A percentile compares a stretch with the other conserved stretches of the same genome.
Conservation (phyloP, 164 flowering plant species). For the Chloranthus sessilifolius region DNA sequence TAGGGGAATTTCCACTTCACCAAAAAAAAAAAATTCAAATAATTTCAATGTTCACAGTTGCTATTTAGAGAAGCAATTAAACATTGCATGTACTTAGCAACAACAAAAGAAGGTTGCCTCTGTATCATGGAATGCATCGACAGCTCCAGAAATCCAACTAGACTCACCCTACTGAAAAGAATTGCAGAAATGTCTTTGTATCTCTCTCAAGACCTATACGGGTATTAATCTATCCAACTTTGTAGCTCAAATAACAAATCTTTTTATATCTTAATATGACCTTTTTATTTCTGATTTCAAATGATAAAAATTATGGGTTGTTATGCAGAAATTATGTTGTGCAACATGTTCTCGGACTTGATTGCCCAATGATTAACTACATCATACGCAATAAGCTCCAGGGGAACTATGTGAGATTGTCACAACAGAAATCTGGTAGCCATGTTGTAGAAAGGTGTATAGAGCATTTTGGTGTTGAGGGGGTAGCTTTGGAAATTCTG, state of each 20-base stretch:
- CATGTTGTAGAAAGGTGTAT: constrained; percentile 3
- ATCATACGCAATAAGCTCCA: not conserved
- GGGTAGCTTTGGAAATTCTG: not conserved
- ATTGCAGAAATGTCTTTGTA: not conserved
- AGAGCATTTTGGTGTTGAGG: too few relatives aligned
- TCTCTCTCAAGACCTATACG: constrained; percentile 6
- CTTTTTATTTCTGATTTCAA: not conserved
- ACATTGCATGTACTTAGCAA: not conserved
- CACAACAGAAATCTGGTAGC: not conserved
- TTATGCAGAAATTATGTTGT: constrained; percentile 4
- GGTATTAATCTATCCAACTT: constrained; percentile 3
- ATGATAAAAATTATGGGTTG: not conserved
- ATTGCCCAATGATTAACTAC: too few relatives aligned
- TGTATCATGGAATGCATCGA: constrained; percentile 2
- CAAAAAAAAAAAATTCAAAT: too few relatives aligned
- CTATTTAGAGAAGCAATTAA: not conserved
- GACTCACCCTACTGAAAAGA: not conserved
- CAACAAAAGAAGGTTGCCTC: constrained; percentile 4
- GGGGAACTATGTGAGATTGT: not conserved
- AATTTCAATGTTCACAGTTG: constrained; percentile 4
- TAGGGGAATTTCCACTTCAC: too few relatives aligned
- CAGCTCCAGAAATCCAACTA: not conserved
- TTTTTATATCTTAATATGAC: not conserved
- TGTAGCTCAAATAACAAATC: not conserved
- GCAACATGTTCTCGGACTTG: not conserved